Evolutionary conservation across 805 yeast species (phyloP), one percentile per base, ranked within the genome.

Genomic region (Clavispora phyllophila): DNA sequence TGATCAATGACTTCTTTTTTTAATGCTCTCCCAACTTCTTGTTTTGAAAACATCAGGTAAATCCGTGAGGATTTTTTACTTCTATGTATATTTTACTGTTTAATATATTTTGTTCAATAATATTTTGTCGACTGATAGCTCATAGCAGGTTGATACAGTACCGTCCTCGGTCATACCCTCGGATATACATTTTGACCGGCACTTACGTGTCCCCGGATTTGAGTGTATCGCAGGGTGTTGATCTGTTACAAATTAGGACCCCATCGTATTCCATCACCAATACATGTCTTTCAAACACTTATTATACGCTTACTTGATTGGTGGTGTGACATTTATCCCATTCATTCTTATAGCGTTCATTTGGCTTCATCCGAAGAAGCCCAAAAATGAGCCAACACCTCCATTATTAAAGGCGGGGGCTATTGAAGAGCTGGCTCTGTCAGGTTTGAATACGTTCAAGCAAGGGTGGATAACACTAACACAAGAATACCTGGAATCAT

Each of bases 381-480:
- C 60, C 3, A 46, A 46, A 9, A 37, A 28, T 2, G 50, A 45
- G 12, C 39, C 44, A 2, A 59, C 62, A 5, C 47, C 33, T 9
- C 20, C 33, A 8, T 29, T 51, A 5, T 63, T 82, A 40, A 79
- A 75, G 48, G 79, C 82, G 4, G 85, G 85, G 0, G 81, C 77
- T 46, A 54, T 84, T n/a, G 81, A 82, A 43, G 90, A 85, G 51
- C 62, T 64, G 10, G 62, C 66, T 31, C 68, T 71, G n/a, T 60
- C 77, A 0, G 95, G 93, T 3, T 76, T 84, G 1, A 78, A 79
- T 20, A 75, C 87, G 0, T 74, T 63, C 51, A 78, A 74, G 56
- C 67, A 78, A 9, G 96, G 95, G 8, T 87, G 95, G 95, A 64
- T 88, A 2, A 78, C 84, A 2, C 90, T 90, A n/a, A 85, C 95